A percentile compares a stretch with the other conserved stretches of the same genome.
phyloP scores from a whole-genome alignment of 2,329 filamentous ascomycete species.

The Pyrenochaeta sp. region DNA sequence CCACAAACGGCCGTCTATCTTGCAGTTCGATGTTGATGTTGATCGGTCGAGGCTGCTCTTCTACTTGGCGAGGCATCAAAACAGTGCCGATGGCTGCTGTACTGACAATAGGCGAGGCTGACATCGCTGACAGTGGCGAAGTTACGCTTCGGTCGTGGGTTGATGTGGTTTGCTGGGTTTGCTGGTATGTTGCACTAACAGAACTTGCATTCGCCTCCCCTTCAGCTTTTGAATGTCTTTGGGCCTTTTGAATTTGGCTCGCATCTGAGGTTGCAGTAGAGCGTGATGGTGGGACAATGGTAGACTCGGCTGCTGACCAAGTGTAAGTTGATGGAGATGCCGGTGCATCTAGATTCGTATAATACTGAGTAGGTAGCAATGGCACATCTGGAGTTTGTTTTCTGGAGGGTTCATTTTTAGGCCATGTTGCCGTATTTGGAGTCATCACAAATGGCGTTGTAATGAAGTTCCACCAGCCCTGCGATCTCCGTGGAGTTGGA shows the following conservation, averaged over 20 bases:
- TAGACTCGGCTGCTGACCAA: constrained; percentile 35
- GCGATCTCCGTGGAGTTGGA: constrained; percentile 66
- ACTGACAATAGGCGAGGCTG: constrained; percentile 42
- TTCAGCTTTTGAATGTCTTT: background rate
- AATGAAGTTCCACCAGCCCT: constrained; percentile 82
- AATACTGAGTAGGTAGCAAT: constrained; percentile 40
- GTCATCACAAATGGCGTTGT: constrained; percentile 70
- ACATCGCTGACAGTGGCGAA: constrained; percentile 40
- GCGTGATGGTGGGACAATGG: constrained; percentile 13
- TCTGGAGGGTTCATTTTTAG: constrained; percentile 29
- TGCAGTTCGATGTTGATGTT: constrained; percentile 45
- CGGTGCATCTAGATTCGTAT: constrained; percentile 15
- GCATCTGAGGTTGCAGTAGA: constrained; percentile 5
- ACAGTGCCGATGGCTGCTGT: constrained; percentile 45
- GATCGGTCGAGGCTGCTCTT: constrained; percentile 33
- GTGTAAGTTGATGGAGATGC: constrained; percentile 31
- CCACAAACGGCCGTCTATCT: constrained; percentile 30
- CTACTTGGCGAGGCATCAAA: constrained; percentile 41
- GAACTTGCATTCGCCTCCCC: background rate
- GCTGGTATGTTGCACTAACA: constrained; percentile 5
- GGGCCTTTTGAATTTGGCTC: background rate
- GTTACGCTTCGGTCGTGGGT: constrained; percentile 22
- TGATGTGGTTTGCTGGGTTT: constrained; percentile 19
- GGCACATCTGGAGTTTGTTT: constrained; percentile 46
- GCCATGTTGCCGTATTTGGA: constrained; percentile 48